Evolutionary conservation across 768 basidiomycete genomes (phyloP).

Genomic region (Amylocystis lapponica): DNA sequence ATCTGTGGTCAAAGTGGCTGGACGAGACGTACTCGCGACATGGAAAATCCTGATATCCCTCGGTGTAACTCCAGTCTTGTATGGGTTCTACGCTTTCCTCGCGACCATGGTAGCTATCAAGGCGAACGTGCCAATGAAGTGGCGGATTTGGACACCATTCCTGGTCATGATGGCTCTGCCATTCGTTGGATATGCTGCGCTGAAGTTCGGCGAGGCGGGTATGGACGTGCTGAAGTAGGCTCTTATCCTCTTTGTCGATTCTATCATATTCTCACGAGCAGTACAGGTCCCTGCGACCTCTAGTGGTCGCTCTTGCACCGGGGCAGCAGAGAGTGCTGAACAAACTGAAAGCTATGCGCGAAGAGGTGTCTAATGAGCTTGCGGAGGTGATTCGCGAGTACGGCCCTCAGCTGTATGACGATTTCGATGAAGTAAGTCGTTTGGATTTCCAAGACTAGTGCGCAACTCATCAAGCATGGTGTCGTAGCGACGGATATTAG

Average conservation of each 20-base stretch:
- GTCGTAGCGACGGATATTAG: conserved; percentile 66
- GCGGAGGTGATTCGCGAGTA: conserved; percentile 81
- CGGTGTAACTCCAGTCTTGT: conserved; percentile 84
- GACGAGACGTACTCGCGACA: conserved; percentile 93
- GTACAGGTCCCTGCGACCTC: conserved; percentile 80
- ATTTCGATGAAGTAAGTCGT: conserved; percentile 69
- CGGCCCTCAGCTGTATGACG: conserved; percentile 80
- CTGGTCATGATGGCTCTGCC: conserved; percentile 70
- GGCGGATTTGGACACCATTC: conserved; percentile 73
- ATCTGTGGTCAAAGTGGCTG: conserved; percentile 91
- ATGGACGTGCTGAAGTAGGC: conserved; percentile 94
- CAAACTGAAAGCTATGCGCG: conserved; percentile 66
- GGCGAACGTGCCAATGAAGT: conserved; percentile 54
- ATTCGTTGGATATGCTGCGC: conserved; percentile 85
- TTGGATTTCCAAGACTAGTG: conserved; percentile 4
- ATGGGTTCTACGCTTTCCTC: conserved; percentile 74
- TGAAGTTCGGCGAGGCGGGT: conserved; percentile 97
- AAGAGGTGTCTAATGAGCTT: conserved; percentile 77
- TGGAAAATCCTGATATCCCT: conserved; percentile 97
- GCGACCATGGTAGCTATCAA: conserved; percentile 70
- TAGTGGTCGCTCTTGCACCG: conserved; percentile 82
- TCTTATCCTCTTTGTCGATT: not conserved
- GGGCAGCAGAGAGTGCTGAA: conserved; percentile 81
- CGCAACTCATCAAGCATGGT: not conserved
- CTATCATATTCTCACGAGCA: not conserved